phyloP scores from a whole-genome alignment of 2,329 filamentous ascomycete genomes.

The Apiospora hydei region DNA sequence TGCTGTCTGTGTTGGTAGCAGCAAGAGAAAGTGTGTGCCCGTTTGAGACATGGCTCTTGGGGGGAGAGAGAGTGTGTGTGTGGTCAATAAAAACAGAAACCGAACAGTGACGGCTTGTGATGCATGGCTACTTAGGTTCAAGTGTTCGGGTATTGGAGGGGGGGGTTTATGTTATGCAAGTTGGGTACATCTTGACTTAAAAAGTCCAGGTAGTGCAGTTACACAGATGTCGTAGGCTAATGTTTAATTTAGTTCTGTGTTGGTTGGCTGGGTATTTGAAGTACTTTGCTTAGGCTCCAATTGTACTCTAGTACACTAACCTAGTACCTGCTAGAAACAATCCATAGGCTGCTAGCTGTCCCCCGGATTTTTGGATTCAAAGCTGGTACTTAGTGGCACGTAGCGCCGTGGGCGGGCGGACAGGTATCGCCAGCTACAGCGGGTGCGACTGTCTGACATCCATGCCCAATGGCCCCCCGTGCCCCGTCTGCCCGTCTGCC shows the following conservation, averaged over 20 bases:
- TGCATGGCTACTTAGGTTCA: slow-evolving; percentile 2
- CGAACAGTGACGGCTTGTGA: slow-evolving; percentile 19
- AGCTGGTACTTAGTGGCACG: background rate
- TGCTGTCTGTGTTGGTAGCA: background rate
- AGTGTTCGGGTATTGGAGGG: background rate
- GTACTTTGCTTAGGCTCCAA: background rate
- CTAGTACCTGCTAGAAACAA: too few species aligned
- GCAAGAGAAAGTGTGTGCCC: background rate
- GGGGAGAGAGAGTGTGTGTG: background rate
- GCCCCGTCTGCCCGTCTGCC: too few species aligned
- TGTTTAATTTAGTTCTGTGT: background rate
- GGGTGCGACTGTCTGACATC: too few species aligned
- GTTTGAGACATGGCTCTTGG: slow-evolving; percentile 5
- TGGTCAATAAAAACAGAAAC: slow-evolving; percentile 19
- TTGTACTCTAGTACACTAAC: background rate
- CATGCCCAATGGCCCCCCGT: background rate
- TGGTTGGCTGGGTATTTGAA: slow-evolving; percentile 1
- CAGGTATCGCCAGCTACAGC: background rate
- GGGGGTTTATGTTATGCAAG: slow-evolving; percentile 11
- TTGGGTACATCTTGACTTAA: too few species aligned
- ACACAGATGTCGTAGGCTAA: background rate
- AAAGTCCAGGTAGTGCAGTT: background rate
- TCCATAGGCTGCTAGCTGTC: background rate
- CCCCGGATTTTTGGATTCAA: slow-evolving; percentile 1
- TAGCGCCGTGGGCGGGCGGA: background rate